Evolutionary conservation across 2,329 filamentous ascomycete genomes (phyloP).

Genomic region (Emergomyces africanus): DNA sequence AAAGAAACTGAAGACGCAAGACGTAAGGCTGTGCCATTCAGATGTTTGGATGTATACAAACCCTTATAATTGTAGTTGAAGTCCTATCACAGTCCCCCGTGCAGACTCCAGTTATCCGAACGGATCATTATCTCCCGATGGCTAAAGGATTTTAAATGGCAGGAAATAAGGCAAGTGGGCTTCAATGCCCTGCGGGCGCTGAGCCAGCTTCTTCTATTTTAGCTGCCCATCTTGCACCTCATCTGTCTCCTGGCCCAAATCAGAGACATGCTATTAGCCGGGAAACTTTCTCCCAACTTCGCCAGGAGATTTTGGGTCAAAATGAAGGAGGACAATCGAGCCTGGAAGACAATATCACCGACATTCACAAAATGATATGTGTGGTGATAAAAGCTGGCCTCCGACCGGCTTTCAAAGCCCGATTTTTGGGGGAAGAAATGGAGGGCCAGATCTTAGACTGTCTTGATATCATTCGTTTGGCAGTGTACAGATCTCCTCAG

Average conservation of each 20-base stretch:
- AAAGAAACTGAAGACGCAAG: background rate
- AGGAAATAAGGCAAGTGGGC: background rate
- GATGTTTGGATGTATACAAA: background rate
- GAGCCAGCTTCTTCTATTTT: constrained; percentile 57
- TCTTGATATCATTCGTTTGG: constrained; percentile 62
- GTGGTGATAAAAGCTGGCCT: constrained; percentile 71
- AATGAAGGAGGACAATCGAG: constrained; percentile 33
- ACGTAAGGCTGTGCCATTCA: background rate
- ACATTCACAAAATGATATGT: constrained; percentile 77
- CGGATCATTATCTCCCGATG: background rate
- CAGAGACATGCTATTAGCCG: constrained; percentile 53
- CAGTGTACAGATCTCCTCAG: constrained; percentile 58
- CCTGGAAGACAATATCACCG: constrained; percentile 52
- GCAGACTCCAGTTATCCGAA: background rate
- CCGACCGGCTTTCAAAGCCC: constrained; percentile 44
- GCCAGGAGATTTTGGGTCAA: constrained; percentile 49
- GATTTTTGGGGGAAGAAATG: constrained; percentile 30
- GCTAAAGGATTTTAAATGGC: background rate
- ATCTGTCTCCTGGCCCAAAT: constrained; percentile 53
- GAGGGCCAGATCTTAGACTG: constrained; percentile 46
- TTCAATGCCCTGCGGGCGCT: constrained; percentile 5
- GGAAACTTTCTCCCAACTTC: constrained; percentile 61
- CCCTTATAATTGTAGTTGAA: background rate
- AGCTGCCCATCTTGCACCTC: constrained; percentile 75
- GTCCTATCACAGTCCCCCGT: background rate